Evolutionary conservation across 306 rosid species (phyloP), one percentile per base, ranked within the genome.

Genomic region (Lathyrus sativus): DNA sequence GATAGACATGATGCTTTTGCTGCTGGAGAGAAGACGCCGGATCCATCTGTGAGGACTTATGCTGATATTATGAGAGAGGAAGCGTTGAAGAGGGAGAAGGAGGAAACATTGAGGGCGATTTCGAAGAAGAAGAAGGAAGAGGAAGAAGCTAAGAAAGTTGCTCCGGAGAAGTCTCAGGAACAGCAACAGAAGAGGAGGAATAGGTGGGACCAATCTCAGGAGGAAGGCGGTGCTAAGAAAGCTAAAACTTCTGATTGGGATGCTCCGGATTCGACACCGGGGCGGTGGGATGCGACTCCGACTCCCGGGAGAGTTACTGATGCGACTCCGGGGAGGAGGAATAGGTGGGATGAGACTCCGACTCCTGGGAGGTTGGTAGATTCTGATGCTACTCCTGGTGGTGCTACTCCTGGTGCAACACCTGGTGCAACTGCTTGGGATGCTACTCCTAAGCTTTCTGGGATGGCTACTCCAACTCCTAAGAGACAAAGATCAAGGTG

Each of bases 401-500:
- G 79, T 48, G 79, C 10, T 10, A 74, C 78, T 2, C 78, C 78
- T 9, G 79, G 80, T 43, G 80, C 67, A 0, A 70, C 80, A 1
- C 80, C 80, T 43, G 71, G 75, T 62, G 80, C 71, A 1, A 76
- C 72, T 42, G 26, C 72, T 55, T 76, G 80, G 80, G 80, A 76
- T 44, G 76, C 80, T 24, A 76, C 80, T 7, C 80, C 80, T 0
- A 76, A 76, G 72, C 68, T 70, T 28, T 5, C 76, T 54, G 80
- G 80, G 0, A 70, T 70, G 76, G 76, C 76, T 24, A 76, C 80
- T 11, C 76, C 80, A 6, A 76, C 76, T 19, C 76, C 80, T 0
- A 76, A 76, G 80, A 63, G 80, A 19, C 80, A 76, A 13, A 71
- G 76, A 18, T 76, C 80, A 0, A 76, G 80, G 24, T 76, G 80